Evolutionary conservation across 345 rosid genomes (phyloP).

Genomic region (Cardiospermum halicacabum): DNA sequence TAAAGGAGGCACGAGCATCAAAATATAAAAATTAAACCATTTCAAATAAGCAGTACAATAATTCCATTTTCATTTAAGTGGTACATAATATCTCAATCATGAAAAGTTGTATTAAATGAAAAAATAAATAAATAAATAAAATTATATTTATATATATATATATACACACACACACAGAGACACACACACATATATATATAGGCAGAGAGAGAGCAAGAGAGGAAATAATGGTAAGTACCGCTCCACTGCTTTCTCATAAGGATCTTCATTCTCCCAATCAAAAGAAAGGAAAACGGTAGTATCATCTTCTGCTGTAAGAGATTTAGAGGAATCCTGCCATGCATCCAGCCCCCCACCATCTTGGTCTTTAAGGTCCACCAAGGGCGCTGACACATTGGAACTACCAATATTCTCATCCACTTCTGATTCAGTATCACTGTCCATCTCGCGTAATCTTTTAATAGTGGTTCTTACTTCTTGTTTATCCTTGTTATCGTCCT

Average conservation of each 20-base stretch:
- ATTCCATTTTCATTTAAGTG: slow-evolving; percentile 1
- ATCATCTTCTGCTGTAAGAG: slow-evolving; percentile 49
- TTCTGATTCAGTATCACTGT: slow-evolving; percentile 72
- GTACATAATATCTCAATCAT: neutral
- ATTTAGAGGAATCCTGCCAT: slow-evolving; percentile 31
- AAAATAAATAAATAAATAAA: too few relatives aligned
- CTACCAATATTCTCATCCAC: slow-evolving; percentile 50
- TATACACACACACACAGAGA: too few relatives aligned
- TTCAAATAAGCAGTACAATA: neutral
- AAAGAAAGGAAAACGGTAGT: slow-evolving; percentile 74
- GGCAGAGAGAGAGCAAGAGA: too few relatives aligned
- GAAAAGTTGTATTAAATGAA: neutral
- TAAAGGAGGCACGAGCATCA: neutral
- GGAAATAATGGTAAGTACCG: slow-evolving; percentile 37
- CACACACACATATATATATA: too few relatives aligned
- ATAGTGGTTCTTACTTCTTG: slow-evolving; percentile 53
- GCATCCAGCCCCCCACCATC: slow-evolving; percentile 37
- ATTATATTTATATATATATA: too few relatives aligned
- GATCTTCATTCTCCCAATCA: slow-evolving; percentile 90
- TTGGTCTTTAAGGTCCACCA: slow-evolving; percentile 40
- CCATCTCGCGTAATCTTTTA: slow-evolving; percentile 77
- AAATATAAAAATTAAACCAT: neutral
- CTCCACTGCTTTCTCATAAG: slow-evolving; percentile 85
- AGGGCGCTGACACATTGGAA: slow-evolving; percentile 30
- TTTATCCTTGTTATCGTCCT: slow-evolving; percentile 41